phyloP scores from a whole-genome alignment of 1,284 basidiomycete species.

The Coniferiporia sulphurascens region DNA sequence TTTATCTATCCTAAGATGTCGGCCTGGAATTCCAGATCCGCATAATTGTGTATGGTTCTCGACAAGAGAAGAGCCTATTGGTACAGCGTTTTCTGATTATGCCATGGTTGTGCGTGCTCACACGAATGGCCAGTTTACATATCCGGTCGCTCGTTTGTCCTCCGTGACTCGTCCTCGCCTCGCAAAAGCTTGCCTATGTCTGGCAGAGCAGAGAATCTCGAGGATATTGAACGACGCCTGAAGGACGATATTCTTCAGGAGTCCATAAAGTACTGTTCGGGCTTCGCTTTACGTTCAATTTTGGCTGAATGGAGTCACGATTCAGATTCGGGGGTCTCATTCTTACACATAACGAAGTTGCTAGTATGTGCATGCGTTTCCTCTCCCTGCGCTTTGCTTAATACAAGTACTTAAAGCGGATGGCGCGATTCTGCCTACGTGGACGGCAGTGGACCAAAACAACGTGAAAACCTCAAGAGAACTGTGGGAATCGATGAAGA shows the following conservation, averaged over 20 bases:
- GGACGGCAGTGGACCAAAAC: constrained; percentile 85
- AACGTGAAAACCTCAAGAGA: constrained; percentile 89
- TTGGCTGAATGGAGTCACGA: constrained; percentile 4
- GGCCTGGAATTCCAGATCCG: constrained; percentile 57
- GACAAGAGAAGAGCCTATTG: constrained; percentile 78
- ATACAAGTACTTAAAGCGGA: constrained; percentile 49
- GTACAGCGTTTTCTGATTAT: constrained; percentile 35
- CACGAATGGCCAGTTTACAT: constrained; percentile 66
- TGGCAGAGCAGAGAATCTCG: constrained; percentile 91
- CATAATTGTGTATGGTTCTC: constrained; percentile 82
- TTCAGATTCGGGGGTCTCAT: constrained; percentile 83
- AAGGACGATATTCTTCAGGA: constrained; percentile 95
- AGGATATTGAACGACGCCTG: constrained; percentile 88
- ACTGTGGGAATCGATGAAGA: constrained; percentile 77
- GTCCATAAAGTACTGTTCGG: constrained; percentile 55
- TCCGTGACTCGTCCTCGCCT: constrained; percentile 89
- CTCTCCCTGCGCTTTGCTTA: not conserved
- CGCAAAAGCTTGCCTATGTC: constrained; percentile 79
- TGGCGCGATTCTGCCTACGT: constrained; percentile 86
- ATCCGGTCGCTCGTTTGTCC: constrained; percentile 90
- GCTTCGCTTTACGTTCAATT: constrained; percentile 5
- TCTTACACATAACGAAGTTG: constrained; percentile 89
- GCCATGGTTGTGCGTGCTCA: constrained; percentile 10
- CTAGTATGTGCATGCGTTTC: constrained; percentile 33
- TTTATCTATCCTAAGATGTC: constrained; percentile 79